Conservation (phyloP, 352 stramenopile species). For the Phytophthora melonis region DNA sequence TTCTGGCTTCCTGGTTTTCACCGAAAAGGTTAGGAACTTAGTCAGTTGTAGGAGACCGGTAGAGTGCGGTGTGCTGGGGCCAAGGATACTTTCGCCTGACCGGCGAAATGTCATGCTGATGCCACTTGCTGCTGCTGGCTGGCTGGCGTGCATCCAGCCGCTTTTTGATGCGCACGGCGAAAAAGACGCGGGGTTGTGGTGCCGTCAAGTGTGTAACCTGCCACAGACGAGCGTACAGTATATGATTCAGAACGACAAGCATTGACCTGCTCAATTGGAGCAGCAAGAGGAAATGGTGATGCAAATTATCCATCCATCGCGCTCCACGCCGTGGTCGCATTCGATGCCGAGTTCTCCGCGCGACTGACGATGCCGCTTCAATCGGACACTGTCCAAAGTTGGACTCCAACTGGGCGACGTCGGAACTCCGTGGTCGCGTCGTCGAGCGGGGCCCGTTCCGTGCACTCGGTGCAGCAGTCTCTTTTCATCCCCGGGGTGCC, state of each 20-base stretch:
- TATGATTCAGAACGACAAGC: too few species aligned
- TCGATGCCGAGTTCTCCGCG: neutral
- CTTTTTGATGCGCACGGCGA: neutral
- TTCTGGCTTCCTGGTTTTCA: too few species aligned
- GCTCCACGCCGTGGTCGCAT: neutral
- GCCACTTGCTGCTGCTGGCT: neutral
- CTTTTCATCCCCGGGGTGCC: slow-evolving; percentile 17
- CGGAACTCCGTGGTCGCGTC: slow-evolving; percentile 33
- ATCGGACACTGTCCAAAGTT: slow-evolving; percentile 16
- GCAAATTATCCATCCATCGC: neutral
- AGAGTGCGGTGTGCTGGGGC: neutral
- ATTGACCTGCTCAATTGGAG: neutral
- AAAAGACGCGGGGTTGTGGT: neutral
- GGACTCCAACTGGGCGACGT: slow-evolving; percentile 20
- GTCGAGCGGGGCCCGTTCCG: slow-evolving; percentile 17
- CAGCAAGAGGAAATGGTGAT: neutral
- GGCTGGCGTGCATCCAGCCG: too few species aligned
- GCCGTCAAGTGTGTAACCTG: neutral
- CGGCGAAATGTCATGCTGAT: neutral
- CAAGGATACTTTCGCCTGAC: neutral
- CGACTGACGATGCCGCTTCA: slow-evolving; percentile 18
- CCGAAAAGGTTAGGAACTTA: too few species aligned
- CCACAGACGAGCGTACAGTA: neutral
- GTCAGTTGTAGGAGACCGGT: neutral
- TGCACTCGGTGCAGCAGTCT: slow-evolving; percentile 21